Base-by-base conservation (phyloP, 352 stramenopile species). In the Thraustotheca clavata region DNA sequence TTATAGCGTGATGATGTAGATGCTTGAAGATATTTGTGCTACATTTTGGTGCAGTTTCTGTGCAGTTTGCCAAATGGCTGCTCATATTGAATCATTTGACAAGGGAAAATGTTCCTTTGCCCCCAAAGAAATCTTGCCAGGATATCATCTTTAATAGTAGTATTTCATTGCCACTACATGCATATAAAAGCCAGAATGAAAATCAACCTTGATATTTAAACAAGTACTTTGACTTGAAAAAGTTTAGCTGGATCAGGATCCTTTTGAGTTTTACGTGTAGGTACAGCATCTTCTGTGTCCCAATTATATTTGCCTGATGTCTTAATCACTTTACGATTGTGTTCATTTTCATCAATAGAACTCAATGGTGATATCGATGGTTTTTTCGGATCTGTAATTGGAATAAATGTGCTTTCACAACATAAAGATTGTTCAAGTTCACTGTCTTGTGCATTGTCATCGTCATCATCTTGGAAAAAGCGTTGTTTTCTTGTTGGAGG, bases 191-290 rank as follows among this genome's bases (percentile, higher is more conserved):
- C n/a, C 22, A 50, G 1, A 14, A 9, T 50, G 18, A 55, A 55
- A 26, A 0, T 8, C 31, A 40, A 14, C 2, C 6, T 48, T 0
- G 35, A 33, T 20, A 16, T 32, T 14, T 52, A 24, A 32, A 65
- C 57, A 8, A 65, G 39, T n/a, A 54, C 57, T 33, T 65, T 65
- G 20, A 65, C 57, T 65, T 65, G 36, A 54, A 65, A 65, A 27
- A 65, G 27, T 24, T 65, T 54, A 46, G 36, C 16, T 5, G 57
- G 11, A n/a, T 24, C 18, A 5, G 18, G 12, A 5, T 33, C 12
- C 6, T 12, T 43, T 4, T 5, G 29, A 4, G 26, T 33, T 14
- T 24, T 33, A 14, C 26, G 31, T 49, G 36, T 40, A 24, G 18
- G n/a, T 8, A 49, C 38, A 34, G 57, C 38, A 29, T 65, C 35